phyloP scores from a whole-genome alignment of 495 filamentous ascomycete species.

The Podospora comata region DNA sequence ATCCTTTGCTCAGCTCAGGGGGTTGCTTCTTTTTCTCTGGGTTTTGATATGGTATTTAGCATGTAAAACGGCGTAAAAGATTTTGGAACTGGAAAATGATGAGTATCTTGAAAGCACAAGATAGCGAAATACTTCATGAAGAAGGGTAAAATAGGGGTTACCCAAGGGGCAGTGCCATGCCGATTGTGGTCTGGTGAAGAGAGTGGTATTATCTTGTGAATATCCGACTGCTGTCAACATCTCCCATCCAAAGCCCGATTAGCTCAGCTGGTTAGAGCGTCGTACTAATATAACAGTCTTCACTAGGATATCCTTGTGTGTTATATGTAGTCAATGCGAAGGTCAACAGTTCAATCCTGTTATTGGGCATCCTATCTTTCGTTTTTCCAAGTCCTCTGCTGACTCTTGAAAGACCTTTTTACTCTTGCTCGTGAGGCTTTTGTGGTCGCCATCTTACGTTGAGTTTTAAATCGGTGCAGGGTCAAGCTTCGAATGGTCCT shows the following conservation, averaged over 20 bases:
- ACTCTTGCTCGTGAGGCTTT: too few species aligned
- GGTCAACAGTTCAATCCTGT: not conserved
- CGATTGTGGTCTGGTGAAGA: not conserved
- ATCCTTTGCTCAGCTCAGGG: not conserved
- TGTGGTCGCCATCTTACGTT: too few species aligned
- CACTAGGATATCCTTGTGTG: not conserved
- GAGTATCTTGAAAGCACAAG: not conserved
- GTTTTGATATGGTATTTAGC: not conserved
- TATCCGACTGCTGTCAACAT: not conserved
- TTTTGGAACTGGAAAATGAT: not conserved
- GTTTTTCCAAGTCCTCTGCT: not conserved
- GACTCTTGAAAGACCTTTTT: too few species aligned
- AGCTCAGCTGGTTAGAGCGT: not conserved
- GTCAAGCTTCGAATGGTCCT: too few species aligned
- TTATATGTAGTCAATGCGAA: not conserved
- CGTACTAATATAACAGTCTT: not conserved
- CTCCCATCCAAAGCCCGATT: not conserved
- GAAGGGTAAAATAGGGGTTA: not conserved
- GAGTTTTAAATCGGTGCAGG: too few species aligned
- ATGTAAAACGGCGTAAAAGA: not conserved
- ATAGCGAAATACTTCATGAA: not conserved
- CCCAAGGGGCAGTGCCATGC: too few species aligned
- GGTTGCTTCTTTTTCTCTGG: not conserved
- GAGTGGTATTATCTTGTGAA: not conserved
- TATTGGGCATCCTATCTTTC: not conserved